phyloP scores from a whole-genome alignment of 306 rosid genomes.

The Cicer bijugum region DNA sequence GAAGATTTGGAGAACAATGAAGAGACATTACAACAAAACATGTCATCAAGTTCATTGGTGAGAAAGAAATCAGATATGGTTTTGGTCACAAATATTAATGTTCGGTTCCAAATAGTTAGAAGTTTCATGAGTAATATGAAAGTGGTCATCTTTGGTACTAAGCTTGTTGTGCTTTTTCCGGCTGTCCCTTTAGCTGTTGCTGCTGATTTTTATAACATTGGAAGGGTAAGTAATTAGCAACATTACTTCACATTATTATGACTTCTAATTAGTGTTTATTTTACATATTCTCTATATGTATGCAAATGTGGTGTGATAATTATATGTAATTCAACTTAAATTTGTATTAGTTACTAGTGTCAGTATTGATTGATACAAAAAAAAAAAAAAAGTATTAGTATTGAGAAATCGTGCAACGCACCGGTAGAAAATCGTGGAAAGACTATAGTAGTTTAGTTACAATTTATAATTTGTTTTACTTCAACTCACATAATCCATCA shows the following conservation, averaged over 20 bases:
- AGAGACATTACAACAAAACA: conserved; percentile 34
- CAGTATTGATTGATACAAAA: no score
- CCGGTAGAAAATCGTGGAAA: no score
- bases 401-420: no score
- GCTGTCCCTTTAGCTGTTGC: conserved; percentile 78
- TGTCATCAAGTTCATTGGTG: conserved; percentile 55
- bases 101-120: conserved; percentile 52
- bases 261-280: not conserved
- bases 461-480: no score
- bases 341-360: no score
- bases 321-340: no score
- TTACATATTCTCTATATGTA: no score
- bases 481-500: no score
- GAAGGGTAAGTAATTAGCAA: conserved; percentile 59
- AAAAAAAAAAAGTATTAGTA: no score
- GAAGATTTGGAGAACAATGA: conserved; percentile 46
- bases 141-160: conserved; percentile 76
- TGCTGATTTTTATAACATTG: conserved; percentile 59
- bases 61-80: conserved; percentile 65
- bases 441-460: no score
- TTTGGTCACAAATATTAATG: conserved; percentile 45
- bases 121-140: conserved; percentile 55
- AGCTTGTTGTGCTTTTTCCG: conserved; percentile 76
- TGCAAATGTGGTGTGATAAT: no score
- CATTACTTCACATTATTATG: not conserved